Conservation (phyloP, 495 filamentous ascomycete species). For the Lophium mytilinum region DNA sequence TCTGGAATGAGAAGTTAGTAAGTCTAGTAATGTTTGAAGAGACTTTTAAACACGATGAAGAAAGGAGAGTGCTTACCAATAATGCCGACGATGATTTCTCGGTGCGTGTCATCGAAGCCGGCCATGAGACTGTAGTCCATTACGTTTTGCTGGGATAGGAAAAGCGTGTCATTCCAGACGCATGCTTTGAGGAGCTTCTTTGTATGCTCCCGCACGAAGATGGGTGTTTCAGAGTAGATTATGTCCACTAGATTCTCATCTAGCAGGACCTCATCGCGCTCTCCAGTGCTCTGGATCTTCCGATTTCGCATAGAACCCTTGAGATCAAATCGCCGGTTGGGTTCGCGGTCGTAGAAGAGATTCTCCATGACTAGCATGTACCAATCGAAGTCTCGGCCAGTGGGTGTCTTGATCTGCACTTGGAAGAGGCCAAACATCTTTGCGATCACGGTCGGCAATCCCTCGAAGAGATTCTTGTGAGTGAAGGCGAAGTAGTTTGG, state of each 20-base stretch:
- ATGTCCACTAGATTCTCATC: conserved; percentile 99
- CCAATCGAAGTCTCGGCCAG: conserved; percentile 89
- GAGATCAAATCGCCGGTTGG: conserved; percentile 80
- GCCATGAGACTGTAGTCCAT: conserved; percentile 99
- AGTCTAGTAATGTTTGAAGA: neutral
- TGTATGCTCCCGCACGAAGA: conserved; percentile 88
- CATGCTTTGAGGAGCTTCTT: conserved; percentile 78
- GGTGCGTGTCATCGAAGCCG: conserved; percentile 80
- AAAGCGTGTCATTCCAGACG: conserved; percentile 94
- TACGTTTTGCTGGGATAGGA: conserved; percentile 83
- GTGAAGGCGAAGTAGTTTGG: conserved; percentile 96
- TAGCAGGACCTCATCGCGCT: conserved; percentile 89
- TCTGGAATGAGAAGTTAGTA: conserved; percentile 39
- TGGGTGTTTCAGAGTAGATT: conserved; percentile 82
- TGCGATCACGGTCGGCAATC: conserved; percentile 91
- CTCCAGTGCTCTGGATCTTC: conserved; percentile 88
- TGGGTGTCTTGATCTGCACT: conserved; percentile 88
- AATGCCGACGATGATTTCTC: conserved; percentile 92
- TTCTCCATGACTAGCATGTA: conserved; percentile 97
- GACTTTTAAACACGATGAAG: neutral
- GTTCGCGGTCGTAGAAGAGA: conserved; percentile 90
- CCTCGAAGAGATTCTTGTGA: conserved; percentile 91
- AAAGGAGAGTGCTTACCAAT: conserved; percentile 43
- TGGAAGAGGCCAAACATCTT: conserved; percentile 99
- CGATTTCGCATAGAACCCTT: conserved; percentile 98